These are phyloP conservation scores for Paracamarosporium sp. DNA, from an alignment of 2,329 filamentous ascomycete genomes.

Conservation along the genomic window DNA sequence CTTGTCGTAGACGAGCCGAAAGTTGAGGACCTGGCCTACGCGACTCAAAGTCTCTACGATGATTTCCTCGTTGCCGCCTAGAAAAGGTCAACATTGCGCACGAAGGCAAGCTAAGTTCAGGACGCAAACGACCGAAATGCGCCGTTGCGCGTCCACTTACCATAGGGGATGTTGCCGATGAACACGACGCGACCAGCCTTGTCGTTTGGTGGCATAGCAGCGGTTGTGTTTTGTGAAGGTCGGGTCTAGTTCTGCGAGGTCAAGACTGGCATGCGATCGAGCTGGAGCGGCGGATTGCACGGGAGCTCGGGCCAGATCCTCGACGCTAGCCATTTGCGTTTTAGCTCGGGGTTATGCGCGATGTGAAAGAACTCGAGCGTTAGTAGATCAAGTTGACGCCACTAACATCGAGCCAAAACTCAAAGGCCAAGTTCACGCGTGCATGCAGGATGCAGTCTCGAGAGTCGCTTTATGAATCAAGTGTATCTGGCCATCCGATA, in stretches of 20 bases:
- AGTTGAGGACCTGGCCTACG: constrained; percentile 88
- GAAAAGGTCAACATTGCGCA: constrained; percentile 15
- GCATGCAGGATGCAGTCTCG: too few species aligned
- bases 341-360: too few species aligned
- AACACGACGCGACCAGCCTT: constrained; percentile 81
- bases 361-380: too few species aligned
- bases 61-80: constrained; percentile 93
- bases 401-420: too few species aligned
- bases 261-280: neutral
- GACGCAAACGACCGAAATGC: neutral
- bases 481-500: too few species aligned
- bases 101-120: neutral
- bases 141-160: constrained; percentile 50
- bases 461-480: too few species aligned
- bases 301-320: neutral
- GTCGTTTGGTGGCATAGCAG: constrained; percentile 56
- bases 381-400: too few species aligned
- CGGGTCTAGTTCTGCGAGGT: neutral
- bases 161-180: constrained; percentile 86
- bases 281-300: neutral
- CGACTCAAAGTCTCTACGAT: constrained; percentile 93
- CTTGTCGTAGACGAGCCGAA: constrained; percentile 92
- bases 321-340: neutral
- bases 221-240: neutral
- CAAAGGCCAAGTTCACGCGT: too few species aligned